phyloP scores from a whole-genome alignment of 2,329 filamentous ascomycete genomes.

The Sporothrix humicola region DNA sequence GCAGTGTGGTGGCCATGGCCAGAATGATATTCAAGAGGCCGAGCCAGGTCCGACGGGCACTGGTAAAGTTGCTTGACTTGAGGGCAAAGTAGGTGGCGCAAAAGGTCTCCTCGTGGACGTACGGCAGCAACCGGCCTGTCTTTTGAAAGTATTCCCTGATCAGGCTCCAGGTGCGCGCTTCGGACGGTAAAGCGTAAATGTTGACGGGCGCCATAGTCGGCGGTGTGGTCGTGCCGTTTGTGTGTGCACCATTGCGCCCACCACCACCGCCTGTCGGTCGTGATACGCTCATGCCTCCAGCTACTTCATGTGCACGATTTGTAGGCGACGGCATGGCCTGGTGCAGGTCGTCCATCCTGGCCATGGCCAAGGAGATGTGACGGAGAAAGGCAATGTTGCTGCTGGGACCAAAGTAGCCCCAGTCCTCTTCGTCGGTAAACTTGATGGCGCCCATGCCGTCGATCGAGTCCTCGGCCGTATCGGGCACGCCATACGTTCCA shows the following conservation, averaged over 20 bases:
- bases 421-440: constrained; percentile 39
- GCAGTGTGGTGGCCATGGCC: constrained; percentile 49
- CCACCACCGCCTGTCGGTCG: constrained; percentile 5
- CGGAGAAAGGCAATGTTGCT: constrained; percentile 42
- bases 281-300: constrained; percentile 24
- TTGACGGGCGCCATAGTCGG: constrained; percentile 15
- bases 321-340: not conserved
- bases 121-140: constrained; percentile 40
- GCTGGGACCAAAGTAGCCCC: constrained; percentile 40
- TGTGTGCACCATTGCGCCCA: not conserved
- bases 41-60: constrained; percentile 55
- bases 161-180: constrained; percentile 16
- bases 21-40: constrained; percentile 58
- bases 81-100: constrained; percentile 35
- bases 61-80: constrained; percentile 39
- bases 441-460: constrained; percentile 40
- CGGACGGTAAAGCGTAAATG: constrained; percentile 18
- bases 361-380: constrained; percentile 36
- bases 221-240: constrained; percentile 1
- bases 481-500: constrained; percentile 7
- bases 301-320: not conserved
- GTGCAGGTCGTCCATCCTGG: constrained; percentile 30
- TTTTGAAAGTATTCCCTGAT: constrained; percentile 37
- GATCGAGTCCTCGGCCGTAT: constrained; percentile 33
- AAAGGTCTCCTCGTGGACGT: constrained; percentile 37